phyloP scores from a whole-genome alignment of 805 yeast species.

The Candida pseudoglaebosa region DNA sequence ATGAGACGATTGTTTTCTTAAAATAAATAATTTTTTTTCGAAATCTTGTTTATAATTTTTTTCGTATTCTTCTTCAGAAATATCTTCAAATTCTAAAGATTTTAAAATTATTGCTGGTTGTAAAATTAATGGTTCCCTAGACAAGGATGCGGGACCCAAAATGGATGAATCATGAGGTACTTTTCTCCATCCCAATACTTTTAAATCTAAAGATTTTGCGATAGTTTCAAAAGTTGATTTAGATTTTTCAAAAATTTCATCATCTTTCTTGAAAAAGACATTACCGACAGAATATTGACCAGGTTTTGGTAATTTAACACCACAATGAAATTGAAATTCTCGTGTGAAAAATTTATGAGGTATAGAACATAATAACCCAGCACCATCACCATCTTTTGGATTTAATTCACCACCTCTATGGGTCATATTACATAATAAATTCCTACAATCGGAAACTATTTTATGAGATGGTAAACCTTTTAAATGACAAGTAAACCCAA shows the following conservation, averaged over 20 bases:
- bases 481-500: constrained; percentile 93
- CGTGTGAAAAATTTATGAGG: constrained; percentile 84
- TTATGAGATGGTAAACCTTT: constrained; percentile 86
- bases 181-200: constrained; percentile 89
- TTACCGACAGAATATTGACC: constrained; percentile 97
- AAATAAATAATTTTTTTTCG: constrained; percentile 77
- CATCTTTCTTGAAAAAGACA: constrained; percentile 86
- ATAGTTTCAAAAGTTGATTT: constrained; percentile 75
- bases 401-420: constrained; percentile 99
- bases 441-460: constrained; percentile 85
- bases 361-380: constrained; percentile 90
- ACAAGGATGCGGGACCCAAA: constrained; percentile 89
- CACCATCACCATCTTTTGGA: constrained; percentile 98
- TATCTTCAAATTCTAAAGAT: constrained; percentile 24
- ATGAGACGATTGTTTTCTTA: constrained; percentile 87
- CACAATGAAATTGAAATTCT: constrained; percentile 73
- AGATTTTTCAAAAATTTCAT: constrained; percentile 62
- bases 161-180: constrained; percentile 95
- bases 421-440: constrained; percentile 92
- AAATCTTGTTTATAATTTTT: constrained; percentile 57
- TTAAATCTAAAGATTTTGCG: constrained; percentile 70
- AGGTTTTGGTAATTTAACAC: constrained; percentile 63
- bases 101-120: constrained; percentile 87
- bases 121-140: constrained; percentile 85
- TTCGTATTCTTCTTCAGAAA: constrained; percentile 52